Evolutionary conservation across 1,284 basidiomycete species (phyloP), one percentile per base, ranked within the genome.

Genomic region (Leccinum angustisporum): DNA sequence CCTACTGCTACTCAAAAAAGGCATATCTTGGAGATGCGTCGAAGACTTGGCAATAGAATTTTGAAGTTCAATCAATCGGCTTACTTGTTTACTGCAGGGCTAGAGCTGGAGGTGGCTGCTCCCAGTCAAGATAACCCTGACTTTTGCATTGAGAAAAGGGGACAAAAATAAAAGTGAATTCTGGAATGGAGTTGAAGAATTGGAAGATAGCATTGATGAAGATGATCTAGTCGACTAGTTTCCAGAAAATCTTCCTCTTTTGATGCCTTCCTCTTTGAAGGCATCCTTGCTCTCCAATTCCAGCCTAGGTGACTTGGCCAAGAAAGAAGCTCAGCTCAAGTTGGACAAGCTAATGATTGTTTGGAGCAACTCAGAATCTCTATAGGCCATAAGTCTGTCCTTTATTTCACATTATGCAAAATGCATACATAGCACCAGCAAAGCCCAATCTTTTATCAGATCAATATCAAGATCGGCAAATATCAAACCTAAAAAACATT

Each of bases 341-440:
- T 52, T 14, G 51, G 51, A n/a, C 51, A 52, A 9, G 51, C 6
- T n/a, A 33, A 52, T 31, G 30, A 52, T 52, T 27, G 14, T 25
- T 3, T 52, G 18, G 56, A 65, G 10, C 51, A 61, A 14, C 57
- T 66, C 1, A 27, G 54, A 48, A 59, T 53, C 14, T 54, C 56
- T 3, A 34, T 66, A 13, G 62, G 58, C 8, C 54, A 64, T 4
- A 67, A 64, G 33, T 33, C 65, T 18, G 34, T 67, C 1, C 16
- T 67, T 1, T 67, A 48, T 48, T n/a, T n/a, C n/a, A n/a, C n/a
- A n/a, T n/a, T n/a, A n/a, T n/a, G n/a, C n/a, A n/a, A n/a, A n/a
- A n/a, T n/a, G n/a, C n/a, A n/a, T n/a, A n/a, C n/a, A n/a, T n/a
- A n/a, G n/a, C n/a, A n/a, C n/a, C n/a, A n/a, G n/a, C n/a, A n/a